Percentiles rank a stretch among this genome's conserved stretches.
phyloP scores from a whole-genome alignment of 2,329 filamentous ascomycete species.

The Aspergillus caelatus region DNA sequence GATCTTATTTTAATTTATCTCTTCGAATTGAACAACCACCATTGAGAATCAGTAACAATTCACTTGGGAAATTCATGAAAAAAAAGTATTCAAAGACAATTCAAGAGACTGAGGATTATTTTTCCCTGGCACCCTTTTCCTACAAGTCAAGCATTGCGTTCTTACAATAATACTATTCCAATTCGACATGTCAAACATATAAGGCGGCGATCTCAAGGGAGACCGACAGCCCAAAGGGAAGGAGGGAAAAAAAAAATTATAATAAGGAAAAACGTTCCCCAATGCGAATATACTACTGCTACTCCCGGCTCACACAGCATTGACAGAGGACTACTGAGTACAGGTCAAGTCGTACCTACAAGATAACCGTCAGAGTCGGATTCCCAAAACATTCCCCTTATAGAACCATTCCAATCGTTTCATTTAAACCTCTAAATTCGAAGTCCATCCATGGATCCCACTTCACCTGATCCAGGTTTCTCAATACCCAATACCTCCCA shows the following conservation, averaged over 20 bases:
- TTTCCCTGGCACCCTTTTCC: background rate
- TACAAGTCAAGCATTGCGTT: background rate
- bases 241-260: background rate
- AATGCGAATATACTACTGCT: background rate
- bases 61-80: background rate
- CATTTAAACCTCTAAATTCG: background rate
- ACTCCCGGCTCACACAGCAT: background rate
- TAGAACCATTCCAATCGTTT: background rate
- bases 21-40: background rate
- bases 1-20: background rate
- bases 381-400: background rate
- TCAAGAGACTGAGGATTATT: background rate
- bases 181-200: slow-evolving; percentile 3
- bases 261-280: background rate
- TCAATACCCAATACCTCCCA: background rate
- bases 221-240: background rate
- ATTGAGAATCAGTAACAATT: background rate
- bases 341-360: too few species aligned
- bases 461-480: background rate
- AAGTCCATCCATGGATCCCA: background rate
- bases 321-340: too few species aligned
- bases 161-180: background rate
- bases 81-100: background rate
- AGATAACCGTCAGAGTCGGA: background rate
- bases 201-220: background rate